A percentile compares a stretch with the other conserved stretches of the same genome.
phyloP scores from a whole-genome alignment of 805 yeast genomes.

The Myxozyma mucilagina region DNA sequence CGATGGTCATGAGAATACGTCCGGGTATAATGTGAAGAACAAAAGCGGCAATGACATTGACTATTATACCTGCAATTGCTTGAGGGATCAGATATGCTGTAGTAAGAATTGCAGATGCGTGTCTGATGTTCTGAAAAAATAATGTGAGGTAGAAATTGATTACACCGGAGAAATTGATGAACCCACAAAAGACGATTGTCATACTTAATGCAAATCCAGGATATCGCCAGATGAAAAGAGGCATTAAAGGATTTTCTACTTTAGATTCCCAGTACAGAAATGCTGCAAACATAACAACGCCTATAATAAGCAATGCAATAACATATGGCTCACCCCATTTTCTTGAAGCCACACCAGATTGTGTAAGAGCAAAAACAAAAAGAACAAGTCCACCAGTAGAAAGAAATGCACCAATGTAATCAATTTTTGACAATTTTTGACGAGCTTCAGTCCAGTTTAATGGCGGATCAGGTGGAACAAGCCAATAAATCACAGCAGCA shows the following conservation, averaged over 20 bases:
- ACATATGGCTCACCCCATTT: constrained; percentile 53
- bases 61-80: constrained; percentile 46
- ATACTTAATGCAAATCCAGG: constrained; percentile 45
- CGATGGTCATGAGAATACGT: constrained; percentile 43
- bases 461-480: constrained; percentile 43
- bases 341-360: constrained; percentile 44
- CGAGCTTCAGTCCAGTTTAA: constrained; percentile 41
- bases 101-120: constrained; percentile 45
- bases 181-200: constrained; percentile 42
- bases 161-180: constrained; percentile 49
- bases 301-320: constrained; percentile 46
- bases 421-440: constrained; percentile 44
- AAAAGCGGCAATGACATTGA: constrained; percentile 50
- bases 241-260: constrained; percentile 49
- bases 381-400: constrained; percentile 46
- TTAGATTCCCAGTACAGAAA: constrained; percentile 46
- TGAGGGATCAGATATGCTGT: constrained; percentile 49
- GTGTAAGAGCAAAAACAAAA: constrained; percentile 49
- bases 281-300: constrained; percentile 41
- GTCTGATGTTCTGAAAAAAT: constrained; percentile 47
- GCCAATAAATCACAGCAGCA: constrained; percentile 34
- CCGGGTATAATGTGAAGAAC: constrained; percentile 51
- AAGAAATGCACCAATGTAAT: constrained; percentile 48
- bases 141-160: constrained; percentile 45
- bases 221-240: constrained; percentile 46